phyloP scores from a whole-genome alignment of 352 stramenopile genomes.

The Saprolegnia parasitica region DNA sequence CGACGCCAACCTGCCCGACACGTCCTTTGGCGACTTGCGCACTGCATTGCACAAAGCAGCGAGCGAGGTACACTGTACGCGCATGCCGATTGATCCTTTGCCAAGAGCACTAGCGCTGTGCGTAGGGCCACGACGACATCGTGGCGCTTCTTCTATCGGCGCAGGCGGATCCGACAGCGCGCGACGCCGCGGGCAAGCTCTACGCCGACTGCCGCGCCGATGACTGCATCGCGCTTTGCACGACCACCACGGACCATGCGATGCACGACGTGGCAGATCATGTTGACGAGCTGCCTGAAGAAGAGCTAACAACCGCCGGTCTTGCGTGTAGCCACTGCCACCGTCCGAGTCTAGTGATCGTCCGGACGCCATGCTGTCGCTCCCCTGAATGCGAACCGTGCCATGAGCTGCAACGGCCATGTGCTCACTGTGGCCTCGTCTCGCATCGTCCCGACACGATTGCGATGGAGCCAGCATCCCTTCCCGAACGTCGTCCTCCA shows the following conservation, averaged over 20 bases:
- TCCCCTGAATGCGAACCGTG: slow-evolving; percentile 12
- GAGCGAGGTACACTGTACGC: slow-evolving; percentile 13
- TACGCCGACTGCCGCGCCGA: slow-evolving; percentile 4
- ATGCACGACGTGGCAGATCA: neutral
- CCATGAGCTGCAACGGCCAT: neutral
- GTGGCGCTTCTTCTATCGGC: slow-evolving; percentile 3
- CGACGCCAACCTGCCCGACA: slow-evolving; percentile 18
- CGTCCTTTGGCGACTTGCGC: slow-evolving; percentile 26
- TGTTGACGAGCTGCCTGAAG: neutral
- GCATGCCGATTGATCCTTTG: neutral
- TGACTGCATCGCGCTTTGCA: neutral
- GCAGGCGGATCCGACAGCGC: slow-evolving; percentile 1
- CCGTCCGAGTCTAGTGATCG: neutral
- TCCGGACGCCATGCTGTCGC: slow-evolving; percentile 4
- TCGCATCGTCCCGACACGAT: neutral
- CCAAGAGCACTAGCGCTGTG: neutral
- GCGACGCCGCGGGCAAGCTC: neutral
- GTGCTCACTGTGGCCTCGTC: slow-evolving; percentile 4
- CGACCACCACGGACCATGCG: neutral
- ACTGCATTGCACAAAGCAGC: slow-evolving; percentile 27
- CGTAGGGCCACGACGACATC: slow-evolving; percentile 13
- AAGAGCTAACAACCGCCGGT: neutral
- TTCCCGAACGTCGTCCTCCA: too few species aligned
- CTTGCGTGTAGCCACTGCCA: neutral
- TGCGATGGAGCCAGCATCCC: neutral